Conservation (phyloP, 2,329 filamentous ascomycete species). For the Tolypocladium sp. region DNA sequence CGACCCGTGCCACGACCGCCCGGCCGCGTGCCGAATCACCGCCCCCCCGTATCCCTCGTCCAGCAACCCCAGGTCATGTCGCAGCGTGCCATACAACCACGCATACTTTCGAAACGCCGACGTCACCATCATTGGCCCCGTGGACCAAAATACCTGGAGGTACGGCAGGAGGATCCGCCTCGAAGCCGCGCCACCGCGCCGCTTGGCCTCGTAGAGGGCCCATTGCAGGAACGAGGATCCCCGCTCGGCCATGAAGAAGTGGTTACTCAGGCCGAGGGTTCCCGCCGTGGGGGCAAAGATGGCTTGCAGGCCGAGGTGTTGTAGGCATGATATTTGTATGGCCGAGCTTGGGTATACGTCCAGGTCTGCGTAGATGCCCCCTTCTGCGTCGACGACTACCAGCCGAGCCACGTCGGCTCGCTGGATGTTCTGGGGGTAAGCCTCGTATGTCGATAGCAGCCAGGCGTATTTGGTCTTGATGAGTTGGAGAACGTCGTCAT, state of each 20-base stretch:
- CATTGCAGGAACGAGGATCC: constrained; percentile 10
- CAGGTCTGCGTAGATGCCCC: constrained; percentile 14
- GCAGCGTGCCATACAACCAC: constrained; percentile 6
- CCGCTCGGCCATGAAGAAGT: constrained; percentile 14
- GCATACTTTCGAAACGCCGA: constrained; percentile 8
- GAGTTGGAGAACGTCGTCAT: constrained; percentile 9
- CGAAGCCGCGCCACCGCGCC: constrained; percentile 6
- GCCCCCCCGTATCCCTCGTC: constrained; percentile 4
- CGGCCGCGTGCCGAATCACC: constrained; percentile 10
- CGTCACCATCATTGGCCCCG: constrained; percentile 14
- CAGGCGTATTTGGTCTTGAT: constrained; percentile 10
- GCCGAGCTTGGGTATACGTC: constrained; percentile 10
- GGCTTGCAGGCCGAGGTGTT: constrained; percentile 5
- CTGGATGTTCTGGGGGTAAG: constrained; percentile 12
- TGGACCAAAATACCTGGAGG: constrained; percentile 15
- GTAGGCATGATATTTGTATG: constrained; percentile 7
- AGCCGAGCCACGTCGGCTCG: constrained; percentile 13
- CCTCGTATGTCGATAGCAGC: constrained; percentile 11
- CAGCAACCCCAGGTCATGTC: constrained; percentile 6
- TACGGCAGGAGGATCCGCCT: constrained; percentile 11
- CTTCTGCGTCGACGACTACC: constrained; percentile 11
- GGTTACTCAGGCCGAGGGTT: constrained; percentile 10
- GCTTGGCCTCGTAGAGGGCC: constrained; percentile 11
- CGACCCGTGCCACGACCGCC: constrained; percentile 13
- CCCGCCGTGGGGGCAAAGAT: constrained; percentile 8